Conservation (phyloP, 2,329 filamentous ascomycete species). For the Sporothrix curviconia region DNA sequence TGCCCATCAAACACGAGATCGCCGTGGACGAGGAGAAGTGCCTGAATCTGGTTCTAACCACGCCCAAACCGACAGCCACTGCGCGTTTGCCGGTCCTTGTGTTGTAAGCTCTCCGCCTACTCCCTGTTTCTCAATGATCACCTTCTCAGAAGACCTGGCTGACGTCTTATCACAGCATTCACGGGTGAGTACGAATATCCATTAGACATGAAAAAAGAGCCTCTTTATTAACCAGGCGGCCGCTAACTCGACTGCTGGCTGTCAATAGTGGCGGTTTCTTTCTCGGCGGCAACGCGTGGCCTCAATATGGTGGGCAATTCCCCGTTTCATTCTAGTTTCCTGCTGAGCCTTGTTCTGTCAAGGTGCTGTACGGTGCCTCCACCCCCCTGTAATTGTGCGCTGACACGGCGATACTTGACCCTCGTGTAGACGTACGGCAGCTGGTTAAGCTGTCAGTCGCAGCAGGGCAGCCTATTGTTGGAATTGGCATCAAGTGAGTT, state of each 20-base stretch:
- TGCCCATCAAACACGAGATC: neutral
- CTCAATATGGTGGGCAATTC: neutral
- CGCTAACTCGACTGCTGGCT: too few relatives aligned
- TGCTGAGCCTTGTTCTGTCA: too few relatives aligned
- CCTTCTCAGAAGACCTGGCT: too few relatives aligned
- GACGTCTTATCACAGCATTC: neutral
- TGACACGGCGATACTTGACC: too few relatives aligned
- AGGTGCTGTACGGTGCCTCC: neutral
- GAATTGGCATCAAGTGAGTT: neutral
- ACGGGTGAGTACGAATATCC: too few relatives aligned
- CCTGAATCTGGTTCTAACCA: neutral
- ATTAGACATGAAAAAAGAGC: too few relatives aligned
- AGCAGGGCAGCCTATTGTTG: neutral
- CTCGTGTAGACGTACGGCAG: neutral
- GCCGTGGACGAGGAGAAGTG: neutral
- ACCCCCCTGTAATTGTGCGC: too few relatives aligned
- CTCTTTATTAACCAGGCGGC: too few relatives aligned
- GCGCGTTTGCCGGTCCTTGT: neutral
- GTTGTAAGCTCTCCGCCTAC: neutral
- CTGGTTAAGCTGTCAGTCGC: neutral
- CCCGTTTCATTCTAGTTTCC: too few relatives aligned
- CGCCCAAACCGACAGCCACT: neutral
- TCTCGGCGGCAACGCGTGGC: neutral
- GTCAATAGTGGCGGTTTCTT: neutral
- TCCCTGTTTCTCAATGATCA: too few relatives aligned